These are phyloP conservation scores for Akebia trifoliata DNA, from an alignment of 164 flowering plant species.

Conservation along the genomic window DNA sequence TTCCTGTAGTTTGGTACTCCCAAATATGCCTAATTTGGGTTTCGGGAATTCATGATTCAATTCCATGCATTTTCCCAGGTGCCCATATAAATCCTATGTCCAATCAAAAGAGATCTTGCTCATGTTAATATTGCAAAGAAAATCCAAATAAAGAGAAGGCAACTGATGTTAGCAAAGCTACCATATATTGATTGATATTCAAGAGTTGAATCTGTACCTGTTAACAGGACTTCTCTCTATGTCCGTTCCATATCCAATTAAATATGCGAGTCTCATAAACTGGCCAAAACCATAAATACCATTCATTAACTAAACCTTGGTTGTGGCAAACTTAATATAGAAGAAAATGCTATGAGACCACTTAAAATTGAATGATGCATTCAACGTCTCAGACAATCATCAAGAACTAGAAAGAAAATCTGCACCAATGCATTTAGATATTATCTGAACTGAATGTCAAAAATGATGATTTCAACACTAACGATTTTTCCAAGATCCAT, in stretches of 20 bases:
- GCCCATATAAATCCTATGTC: too few relatives aligned
- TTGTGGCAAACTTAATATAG: slow-evolving; percentile 2
- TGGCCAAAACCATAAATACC: slow-evolving; percentile 34
- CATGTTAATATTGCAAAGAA: not conserved
- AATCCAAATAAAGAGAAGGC: slow-evolving; percentile 5
- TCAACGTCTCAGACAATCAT: not conserved
- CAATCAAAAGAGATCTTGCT: not conserved
- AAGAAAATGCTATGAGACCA: not conserved
- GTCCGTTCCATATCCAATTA: slow-evolving; percentile 81
- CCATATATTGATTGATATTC: not conserved
- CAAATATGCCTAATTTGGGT: not conserved
- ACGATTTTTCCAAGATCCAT: not conserved
- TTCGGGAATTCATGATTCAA: not conserved
- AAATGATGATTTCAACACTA: not conserved
- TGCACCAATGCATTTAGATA: slow-evolving; percentile 1
- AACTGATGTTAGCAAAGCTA: not conserved
- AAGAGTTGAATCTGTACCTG: slow-evolving; percentile 46
- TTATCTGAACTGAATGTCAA: not conserved
- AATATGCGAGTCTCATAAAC: slow-evolving; percentile 94
- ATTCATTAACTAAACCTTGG: slow-evolving; percentile 2
- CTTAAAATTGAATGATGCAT: not conserved
- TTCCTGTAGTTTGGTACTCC: not conserved
- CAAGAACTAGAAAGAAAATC: not conserved
- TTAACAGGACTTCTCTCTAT: slow-evolving; percentile 89
- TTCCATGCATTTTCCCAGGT: not conserved